These are phyloP conservation scores for Nemania bipapillata DNA, from an alignment of 2,329 filamentous ascomycete genomes.

Conservation along the genomic window DNA sequence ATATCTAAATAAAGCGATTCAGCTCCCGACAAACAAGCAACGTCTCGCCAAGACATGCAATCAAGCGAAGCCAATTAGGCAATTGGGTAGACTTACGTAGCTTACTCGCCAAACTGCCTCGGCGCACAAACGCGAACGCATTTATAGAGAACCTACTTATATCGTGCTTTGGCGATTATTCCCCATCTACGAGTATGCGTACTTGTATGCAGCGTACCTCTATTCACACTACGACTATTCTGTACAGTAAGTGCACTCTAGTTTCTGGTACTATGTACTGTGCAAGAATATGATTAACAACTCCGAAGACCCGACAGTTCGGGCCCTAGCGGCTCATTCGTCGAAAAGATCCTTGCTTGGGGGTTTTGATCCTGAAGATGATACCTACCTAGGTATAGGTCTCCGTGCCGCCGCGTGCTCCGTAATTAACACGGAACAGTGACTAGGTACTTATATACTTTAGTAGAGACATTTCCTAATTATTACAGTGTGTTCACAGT, in stretches of 20 bases:
- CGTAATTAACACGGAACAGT: slow-evolving; percentile 1
- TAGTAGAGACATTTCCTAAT: too few relatives aligned
- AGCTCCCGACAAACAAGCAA: too few relatives aligned
- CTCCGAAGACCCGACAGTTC: slow-evolving; percentile 33
- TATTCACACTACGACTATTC: background rate
- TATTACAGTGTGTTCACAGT: slow-evolving; percentile 1
- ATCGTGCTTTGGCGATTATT: too few relatives aligned
- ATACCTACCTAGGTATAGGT: slow-evolving; percentile 2
- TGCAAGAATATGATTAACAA: too few relatives aligned
- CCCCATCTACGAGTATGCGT: background rate
- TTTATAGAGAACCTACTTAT: background rate
- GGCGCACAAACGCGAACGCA: background rate
- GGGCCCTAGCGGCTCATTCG: slow-evolving; percentile 35
- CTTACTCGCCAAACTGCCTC: background rate
- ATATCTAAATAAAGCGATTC: too few relatives aligned
- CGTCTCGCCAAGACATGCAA: too few relatives aligned
- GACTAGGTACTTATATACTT: too few relatives aligned
- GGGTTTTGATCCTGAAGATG: slow-evolving; percentile 18
- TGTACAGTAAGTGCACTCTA: background rate
- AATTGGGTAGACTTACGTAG: background rate
- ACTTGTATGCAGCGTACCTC: too few relatives aligned
- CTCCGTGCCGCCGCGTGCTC: slow-evolving; percentile 5
- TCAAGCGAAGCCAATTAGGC: too few relatives aligned
- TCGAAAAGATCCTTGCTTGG: background rate
- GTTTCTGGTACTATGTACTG: background rate